A percentile compares a stretch with the other conserved stretches of the same genome.
Conservation (phyloP, 371 early-diverging fungal species). For the Sporodiniella umbellata region DNA sequence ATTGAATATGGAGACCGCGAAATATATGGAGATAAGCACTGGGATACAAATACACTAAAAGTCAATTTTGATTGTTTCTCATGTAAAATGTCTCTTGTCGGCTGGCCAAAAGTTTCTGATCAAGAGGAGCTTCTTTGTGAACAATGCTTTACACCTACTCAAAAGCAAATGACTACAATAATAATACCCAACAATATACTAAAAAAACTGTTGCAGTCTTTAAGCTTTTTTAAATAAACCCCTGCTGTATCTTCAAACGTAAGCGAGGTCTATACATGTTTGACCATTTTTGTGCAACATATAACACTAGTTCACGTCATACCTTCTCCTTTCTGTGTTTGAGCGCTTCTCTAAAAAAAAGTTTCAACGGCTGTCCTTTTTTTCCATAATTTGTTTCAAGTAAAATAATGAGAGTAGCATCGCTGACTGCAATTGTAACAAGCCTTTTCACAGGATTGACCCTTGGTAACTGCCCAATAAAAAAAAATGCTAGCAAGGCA, state of each 20-base stretch:
- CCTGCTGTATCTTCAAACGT: no score
- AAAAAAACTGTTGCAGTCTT: not conserved
- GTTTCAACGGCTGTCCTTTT: not conserved
- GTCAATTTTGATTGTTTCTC: slow-evolving; percentile 18
- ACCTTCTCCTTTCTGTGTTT: not conserved
- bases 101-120: slow-evolving; percentile 11
- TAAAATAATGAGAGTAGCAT: slow-evolving; percentile 20
- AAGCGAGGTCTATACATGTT: no score
- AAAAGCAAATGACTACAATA: not conserved
- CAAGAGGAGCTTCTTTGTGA: slow-evolving; percentile 7
- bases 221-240: not conserved
- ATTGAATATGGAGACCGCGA: slow-evolving; percentile 23
- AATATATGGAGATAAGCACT: slow-evolving; percentile 12
- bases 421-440: slow-evolving; percentile 20
- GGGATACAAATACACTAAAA: slow-evolving; percentile 3
- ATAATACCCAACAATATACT: not conserved
- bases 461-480: slow-evolving; percentile 9
- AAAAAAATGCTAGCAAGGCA: not conserved
- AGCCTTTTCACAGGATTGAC: slow-evolving; percentile 15
- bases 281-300: not conserved
- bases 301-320: slow-evolving; percentile 5
- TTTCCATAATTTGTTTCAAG: slow-evolving; percentile 3
- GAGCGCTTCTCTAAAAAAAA: slow-evolving; percentile 6
- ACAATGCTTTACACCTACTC: slow-evolving; percentile 1
- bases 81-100: slow-evolving; percentile 12